Base-by-base conservation (phyloP, 345 rosid species). In the Populus alba region DNA sequence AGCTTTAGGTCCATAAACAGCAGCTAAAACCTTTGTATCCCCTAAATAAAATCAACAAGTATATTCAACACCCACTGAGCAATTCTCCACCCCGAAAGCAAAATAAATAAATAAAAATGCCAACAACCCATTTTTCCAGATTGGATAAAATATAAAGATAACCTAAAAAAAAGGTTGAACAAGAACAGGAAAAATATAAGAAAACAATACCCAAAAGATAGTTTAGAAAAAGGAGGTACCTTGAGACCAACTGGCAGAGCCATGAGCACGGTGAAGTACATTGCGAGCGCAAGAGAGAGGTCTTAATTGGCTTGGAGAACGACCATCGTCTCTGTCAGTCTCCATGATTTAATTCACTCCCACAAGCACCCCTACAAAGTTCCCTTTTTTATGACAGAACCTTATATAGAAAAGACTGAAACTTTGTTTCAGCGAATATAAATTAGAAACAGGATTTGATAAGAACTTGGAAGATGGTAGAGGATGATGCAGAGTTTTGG, bases 241-340 rank as follows among this genome's bases (percentile, higher is more conserved):
- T 89, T 94, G 98, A 41, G 91, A 86, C 98, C 98, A 96, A 80
- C 92, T 91, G 33, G 98, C 97, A 29, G 99, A 96, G 72, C 99
- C 99, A 85, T 96, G 97, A 66, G 98, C 93, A 53, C 97, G 96
- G 81, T 92, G 88, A 69, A 92, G 98, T 71, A 90, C 82, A 80
- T 84, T 89, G 61, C 91, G 94, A 22, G 95, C 85, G 83, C 95
- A 92, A 66, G 94, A 84, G 8, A 94, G 88, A 4, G 95, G 97
- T 80, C 98, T 88, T 81, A 94, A 80, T 33, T 96, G 99, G 83
- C 89, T 90, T 18, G 86, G 86, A 6, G 82, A 82, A 47, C 93
- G 89, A 0, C 97, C 93, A 72, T 91, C 93, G 43, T 83, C 90
- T 77, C 98, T 84, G 8, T 91, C 91, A 0, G 82, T 86, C 82